Evolutionary conservation across 306 rosid genomes (phyloP), one percentile per base, ranked within the genome.

Genomic region (Potentilla sterilis): DNA sequence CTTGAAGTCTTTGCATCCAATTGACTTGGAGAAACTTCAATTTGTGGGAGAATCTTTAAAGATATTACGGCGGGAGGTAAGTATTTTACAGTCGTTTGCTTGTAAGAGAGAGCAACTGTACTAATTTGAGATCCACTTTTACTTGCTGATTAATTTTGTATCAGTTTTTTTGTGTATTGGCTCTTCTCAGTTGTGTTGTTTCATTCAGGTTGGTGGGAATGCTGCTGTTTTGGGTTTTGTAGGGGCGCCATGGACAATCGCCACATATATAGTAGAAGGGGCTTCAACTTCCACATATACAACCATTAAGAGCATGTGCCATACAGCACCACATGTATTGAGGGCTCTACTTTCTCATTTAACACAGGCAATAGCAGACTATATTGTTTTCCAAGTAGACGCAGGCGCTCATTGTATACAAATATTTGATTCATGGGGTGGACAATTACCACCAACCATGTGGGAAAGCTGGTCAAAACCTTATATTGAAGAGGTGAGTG

Each of bases 381-480:
- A 95, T 76, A 78, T 92, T 58, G 71, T 92, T 80, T 95, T 81
- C 81, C 98, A 95, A 90, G 89, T 95, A 57, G 88, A 92, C 46
- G 89, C 97, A 70, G 98, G 98, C 77, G 98, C 97, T 72, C 91
- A 95, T 76, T 95, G 98, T 84, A 95, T 95, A 78, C 98, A 92
- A 78, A 92, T 92, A 85, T 95, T 95, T 83, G 99, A 92, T 83
- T 92, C 97, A n/a, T 95, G 97, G 99, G 99, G 99, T 58, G 99
- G 99, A 70, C 99, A 95, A 80, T 86, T 92, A 77, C 88, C 97
- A 12, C 99, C 99, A 15, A 76, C 78, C 52, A 90, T 95, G 97
- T 95, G 99, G 99, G 99, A 95, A 49, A 72, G 77, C 68, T 95
- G 99, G 99, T 92, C 99, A 57, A 95, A 91, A 85, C 99, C 99